Conservation (phyloP, 768 basidiomycete genomes). For the Boletus pseudopeckii region DNA sequence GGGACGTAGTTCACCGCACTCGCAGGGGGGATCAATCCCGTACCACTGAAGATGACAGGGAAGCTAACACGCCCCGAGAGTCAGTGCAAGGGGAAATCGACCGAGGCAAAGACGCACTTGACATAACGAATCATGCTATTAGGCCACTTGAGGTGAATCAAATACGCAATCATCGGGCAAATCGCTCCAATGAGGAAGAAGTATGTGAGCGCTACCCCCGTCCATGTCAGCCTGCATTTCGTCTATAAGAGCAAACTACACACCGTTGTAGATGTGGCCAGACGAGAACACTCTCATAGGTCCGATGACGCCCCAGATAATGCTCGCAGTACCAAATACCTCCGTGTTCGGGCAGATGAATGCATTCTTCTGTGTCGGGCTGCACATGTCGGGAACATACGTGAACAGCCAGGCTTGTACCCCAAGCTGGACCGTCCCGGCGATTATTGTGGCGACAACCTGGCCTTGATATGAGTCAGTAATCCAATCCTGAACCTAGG, state of each 20-base stretch:
- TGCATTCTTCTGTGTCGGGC: conserved; percentile 35
- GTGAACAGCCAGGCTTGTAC: conserved; percentile 62
- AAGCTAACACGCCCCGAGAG: conserved; percentile 26
- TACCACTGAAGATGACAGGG: conserved; percentile 53
- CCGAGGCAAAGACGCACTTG: conserved; percentile 44
- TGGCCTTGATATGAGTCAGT: conserved; percentile 34
- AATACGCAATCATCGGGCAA: conserved; percentile 53
- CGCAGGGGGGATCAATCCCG: conserved; percentile 62
- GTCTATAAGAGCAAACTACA: not conserved
- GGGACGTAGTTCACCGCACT: conserved; percentile 64
- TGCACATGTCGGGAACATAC: conserved; percentile 37
- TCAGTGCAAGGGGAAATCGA: not conserved
- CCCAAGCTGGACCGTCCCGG: conserved; percentile 63
- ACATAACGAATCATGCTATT: conserved; percentile 57
- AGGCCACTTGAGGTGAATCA: conserved; percentile 58
- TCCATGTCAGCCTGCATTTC: not conserved
- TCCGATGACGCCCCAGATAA: conserved; percentile 83
- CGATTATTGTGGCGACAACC: conserved; percentile 57
- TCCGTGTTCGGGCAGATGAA: conserved; percentile 70
- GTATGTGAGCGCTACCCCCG: conserved; percentile 43
- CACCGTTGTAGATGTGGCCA: conserved; percentile 58
- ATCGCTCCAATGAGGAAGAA: conserved; percentile 79
- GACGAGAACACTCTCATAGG: conserved; percentile 66
- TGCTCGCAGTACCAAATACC: conserved; percentile 76
- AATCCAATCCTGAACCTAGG: not conserved